Percentiles rank a stretch among this genome's conserved stretches.
Evolutionary conservation across 2,329 filamentous ascomycete species (phyloP).

Genomic region (Colletotrichum limetticola): DNA sequence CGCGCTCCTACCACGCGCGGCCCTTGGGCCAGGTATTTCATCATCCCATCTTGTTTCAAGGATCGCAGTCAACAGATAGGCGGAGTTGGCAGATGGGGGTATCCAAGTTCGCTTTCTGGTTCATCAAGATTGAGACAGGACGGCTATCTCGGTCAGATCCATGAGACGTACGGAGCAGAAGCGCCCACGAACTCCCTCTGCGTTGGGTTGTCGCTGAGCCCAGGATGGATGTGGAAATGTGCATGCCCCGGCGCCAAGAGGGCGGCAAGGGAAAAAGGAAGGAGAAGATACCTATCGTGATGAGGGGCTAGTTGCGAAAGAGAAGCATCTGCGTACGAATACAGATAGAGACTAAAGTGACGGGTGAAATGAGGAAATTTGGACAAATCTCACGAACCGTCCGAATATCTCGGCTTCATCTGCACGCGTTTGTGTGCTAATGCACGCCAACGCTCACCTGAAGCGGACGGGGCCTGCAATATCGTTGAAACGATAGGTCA

Average conservation of each 20-base stretch:
- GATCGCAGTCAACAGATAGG: slow-evolving; percentile 2
- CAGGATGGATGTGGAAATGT: background rate
- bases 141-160: slow-evolving; percentile 12
- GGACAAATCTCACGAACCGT: slow-evolving; percentile 13
- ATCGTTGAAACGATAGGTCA: slow-evolving; percentile 35
- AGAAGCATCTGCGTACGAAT: background rate
- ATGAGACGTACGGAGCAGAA: background rate
- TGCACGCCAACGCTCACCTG: slow-evolving; percentile 33
- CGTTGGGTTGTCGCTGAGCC: background rate
- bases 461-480: slow-evolving; percentile 35
- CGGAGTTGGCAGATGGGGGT: background rate
- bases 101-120: background rate
- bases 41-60: slow-evolving; percentile 27
- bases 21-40: slow-evolving; percentile 9
- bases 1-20: background rate
- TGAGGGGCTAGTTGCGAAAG: background rate
- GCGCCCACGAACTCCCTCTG: background rate
- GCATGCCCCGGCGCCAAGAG: slow-evolving; percentile 13
- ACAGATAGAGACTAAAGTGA: background rate
- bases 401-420: slow-evolving; percentile 27
- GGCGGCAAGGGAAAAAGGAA: background rate
- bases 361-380: background rate
- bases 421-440: slow-evolving; percentile 23
- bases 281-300: background rate
- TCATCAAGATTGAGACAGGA: background rate